These are phyloP conservation scores for Neurospora discreta DNA, from an alignment of 495 filamentous ascomycete genomes.

Conservation along the genomic window DNA sequence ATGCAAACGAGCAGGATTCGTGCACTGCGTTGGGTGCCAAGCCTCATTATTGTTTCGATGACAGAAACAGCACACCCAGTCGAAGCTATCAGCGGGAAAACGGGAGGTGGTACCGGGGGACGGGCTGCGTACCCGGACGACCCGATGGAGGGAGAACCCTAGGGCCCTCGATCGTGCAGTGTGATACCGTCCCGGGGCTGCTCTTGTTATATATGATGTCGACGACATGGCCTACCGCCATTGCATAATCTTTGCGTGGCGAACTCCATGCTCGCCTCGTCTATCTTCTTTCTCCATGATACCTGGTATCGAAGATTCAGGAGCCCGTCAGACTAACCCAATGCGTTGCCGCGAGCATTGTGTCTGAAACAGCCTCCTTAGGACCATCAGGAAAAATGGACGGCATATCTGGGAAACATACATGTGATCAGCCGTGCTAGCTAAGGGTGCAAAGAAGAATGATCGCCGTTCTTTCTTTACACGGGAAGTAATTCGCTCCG, in stretches of 20 bases:
- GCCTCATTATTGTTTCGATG: neutral
- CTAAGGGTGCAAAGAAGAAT: neutral
- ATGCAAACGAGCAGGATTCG: neutral
- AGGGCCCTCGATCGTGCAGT: neutral
- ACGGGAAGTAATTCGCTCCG: neutral
- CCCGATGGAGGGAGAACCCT: neutral
- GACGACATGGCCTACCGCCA: neutral
- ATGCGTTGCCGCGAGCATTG: neutral
- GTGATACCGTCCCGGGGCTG: neutral
- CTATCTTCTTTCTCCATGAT: neutral
- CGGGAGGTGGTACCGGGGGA: neutral
- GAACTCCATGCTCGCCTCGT: neutral
- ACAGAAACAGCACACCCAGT: neutral
- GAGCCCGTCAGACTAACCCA: neutral
- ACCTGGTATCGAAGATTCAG: neutral
- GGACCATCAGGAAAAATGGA: neutral
- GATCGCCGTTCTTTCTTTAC: neutral
- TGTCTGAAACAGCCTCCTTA: neutral
- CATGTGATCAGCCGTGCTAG: neutral
- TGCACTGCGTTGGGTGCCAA: neutral
- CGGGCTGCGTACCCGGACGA: neutral
- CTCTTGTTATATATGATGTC: neutral
- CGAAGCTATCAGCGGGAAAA: neutral
- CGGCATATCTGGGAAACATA: neutral
- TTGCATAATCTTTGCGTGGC: neutral